Base-by-base conservation (phyloP, 495 filamentous ascomycete genomes). In the Talaromyces nanjingensis region DNA sequence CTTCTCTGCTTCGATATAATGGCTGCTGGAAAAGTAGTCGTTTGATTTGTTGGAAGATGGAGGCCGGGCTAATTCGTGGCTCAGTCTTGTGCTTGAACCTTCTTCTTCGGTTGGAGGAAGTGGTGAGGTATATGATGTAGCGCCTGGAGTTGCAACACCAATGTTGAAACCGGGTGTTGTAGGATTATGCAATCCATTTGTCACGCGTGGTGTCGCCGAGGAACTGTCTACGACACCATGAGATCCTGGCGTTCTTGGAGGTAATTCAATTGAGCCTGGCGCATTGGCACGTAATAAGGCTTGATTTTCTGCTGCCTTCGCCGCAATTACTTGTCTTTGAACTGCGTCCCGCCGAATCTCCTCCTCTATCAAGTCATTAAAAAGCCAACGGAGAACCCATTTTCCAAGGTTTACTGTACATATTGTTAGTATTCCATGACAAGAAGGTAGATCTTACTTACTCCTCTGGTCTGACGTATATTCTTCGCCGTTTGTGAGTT, bases 401-500 rank as follows among this genome's bases (percentile, higher is more conserved):
- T 96, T 97, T 4, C 94, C 94, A 60, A 98, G 86, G 73, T 97
- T 98, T 70, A 98, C 92, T 96, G 49, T 25, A 22, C 18, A 62
- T 45, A 16, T 68, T 29, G 70, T 73, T 29, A 68, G 64, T 67
- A 42, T 59, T 16, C 11, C 11, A 49, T 42, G 8, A 59, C 47
- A 24, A 59, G 18, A 52, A 54, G 1, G n/a, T 9, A 7, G 7
- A 25, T 31, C 29, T 31, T 4, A 72, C 89, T 72, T 86, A 96
- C 92, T 93, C 78, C 94, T 86, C 78, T 98, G 96, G 69, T 98
- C 94, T 65, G 97, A 93, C 54, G 89, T 82, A 69, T 96, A 96
- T 16, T 93, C 89, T 22, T 89, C 76, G 14, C 83, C 78, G 65
- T 96, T 89, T 20, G 88, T 81, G 56, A 93, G 62, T 16, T 85